Evolutionary conservation across 768 basidiomycete genomes (phyloP), one percentile per base, ranked within the genome.

Genomic region (Leccinum incarnatum): DNA sequence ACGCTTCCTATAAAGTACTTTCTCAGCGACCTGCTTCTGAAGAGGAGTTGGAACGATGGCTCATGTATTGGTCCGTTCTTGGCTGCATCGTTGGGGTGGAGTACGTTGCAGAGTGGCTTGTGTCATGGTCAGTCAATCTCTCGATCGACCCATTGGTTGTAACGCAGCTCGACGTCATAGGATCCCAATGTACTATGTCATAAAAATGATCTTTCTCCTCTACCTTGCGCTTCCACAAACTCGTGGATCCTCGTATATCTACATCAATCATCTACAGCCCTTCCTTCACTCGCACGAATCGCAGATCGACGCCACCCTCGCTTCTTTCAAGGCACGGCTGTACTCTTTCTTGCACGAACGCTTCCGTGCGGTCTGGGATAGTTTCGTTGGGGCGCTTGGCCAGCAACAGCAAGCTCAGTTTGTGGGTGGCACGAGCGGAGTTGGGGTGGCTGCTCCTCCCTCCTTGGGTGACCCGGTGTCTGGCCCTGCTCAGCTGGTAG

Each of bases 1-100:
- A 98, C 75, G 91, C 93, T 30, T 95, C 93, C n/a, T 98, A 95
- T 79, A 98, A 98, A 78, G 86, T 91, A 0, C 83, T 98, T 32
- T 89, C 89, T 37, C 86, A 89, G 65, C 81, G 92, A n/a, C 91
- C 91, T 19, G 90, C 91, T 2, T 88, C 87, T 1, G 91, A 93
- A 66, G 83, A 80, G 53, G 92, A 93, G 48, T 79, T 95, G 9
- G 95, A 97, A 71, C 79, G 93, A 74, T 97, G 95, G 94, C 81
- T 98, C 55, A 95, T 94, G 91, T 98, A 97, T 67, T 98, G 95
- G 95, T 87, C 86, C n/a, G 89, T 91, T 0, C 81, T 92, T 3
- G 89, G 91, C 2, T 89, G 88, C 68, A 84, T 94, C 66, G 82
- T 94, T 15, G 87, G 84, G 4, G 75, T 91, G 5, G 95, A 97